Base-by-base conservation (phyloP, 2,329 filamentous ascomycete species). In the Microsporum canis region DNA sequence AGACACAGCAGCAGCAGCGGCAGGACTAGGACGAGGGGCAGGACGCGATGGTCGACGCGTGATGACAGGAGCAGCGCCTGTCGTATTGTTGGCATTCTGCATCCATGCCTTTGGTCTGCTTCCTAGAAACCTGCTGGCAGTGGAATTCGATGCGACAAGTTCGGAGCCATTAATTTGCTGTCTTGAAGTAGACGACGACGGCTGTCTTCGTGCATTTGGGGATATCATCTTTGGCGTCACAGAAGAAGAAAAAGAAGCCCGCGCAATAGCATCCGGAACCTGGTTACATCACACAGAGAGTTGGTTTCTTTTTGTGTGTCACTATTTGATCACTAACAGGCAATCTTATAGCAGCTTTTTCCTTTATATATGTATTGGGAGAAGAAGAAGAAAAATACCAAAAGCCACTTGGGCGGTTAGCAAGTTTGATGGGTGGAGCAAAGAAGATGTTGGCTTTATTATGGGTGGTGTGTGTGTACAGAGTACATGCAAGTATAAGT, bases 41-140 rank as follows among this genome's bases (percentile, higher is more conserved):
- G n/a, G 39, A 14, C 39, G 39, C 10, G 39, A 43, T 6, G 39
- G 39, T n/a, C 39, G 12, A n/a, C 39, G 39, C n/a, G 14, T 38
- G 43, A 12, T 34, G 59, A 27, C 10, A 23, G 55, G 7, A 36
- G 38, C 17, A 36, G 57, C 29, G 43, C 23, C 10, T 3, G 43
- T 36, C 34, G 17, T 47, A 47, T 36, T 5, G 39, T n/a, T 47
- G 23, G 6, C 10, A 10, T 47, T 47, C 43, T 55, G 55, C 73
- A 77, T 77, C 76, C 75, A 77, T 57, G 73, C 66, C 64, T 66
- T 72, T 63, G 70, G 71, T 57, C 67, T 63, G 57, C 70, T 67
- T 56, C 74, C 75, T 29, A 78, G 64, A 64, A 77, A 78, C 58
- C 69, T 66, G 60, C 63, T 74, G 55, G 71, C 71, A 12, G 76